Percentiles rank a stretch among this genome's conserved stretches.
These are phyloP conservation scores for Mycena alexandri DNA, from an alignment of 768 basidiomycete species.

Conservation along the genomic window DNA sequence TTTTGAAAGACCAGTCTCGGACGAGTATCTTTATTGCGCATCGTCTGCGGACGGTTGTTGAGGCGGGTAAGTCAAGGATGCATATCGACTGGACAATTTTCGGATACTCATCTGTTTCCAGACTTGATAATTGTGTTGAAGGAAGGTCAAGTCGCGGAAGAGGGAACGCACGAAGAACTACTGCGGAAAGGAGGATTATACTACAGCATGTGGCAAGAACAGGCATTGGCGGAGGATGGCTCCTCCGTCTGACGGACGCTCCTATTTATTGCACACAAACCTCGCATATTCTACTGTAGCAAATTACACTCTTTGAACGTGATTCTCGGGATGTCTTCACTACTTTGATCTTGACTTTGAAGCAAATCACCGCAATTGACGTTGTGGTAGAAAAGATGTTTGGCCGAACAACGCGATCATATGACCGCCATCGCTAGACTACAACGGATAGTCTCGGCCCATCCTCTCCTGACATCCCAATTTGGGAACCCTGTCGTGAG, in stretches of 20 bases:
- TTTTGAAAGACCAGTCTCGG: slow-evolving; percentile 79
- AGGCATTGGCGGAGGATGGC: slow-evolving; percentile 62
- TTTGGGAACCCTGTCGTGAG: too few relatives aligned
- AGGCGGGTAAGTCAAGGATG: slow-evolving; percentile 73
- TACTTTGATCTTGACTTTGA: too few relatives aligned
- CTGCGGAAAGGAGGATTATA: slow-evolving; percentile 80
- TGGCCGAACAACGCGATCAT: too few relatives aligned
- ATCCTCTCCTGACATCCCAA: too few relatives aligned
- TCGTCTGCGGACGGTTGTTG: slow-evolving; percentile 88
- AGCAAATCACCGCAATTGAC: too few relatives aligned
- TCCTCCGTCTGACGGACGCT: background rate
- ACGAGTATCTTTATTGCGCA: slow-evolving; percentile 99
- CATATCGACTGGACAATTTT: background rate
- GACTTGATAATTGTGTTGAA: slow-evolving; percentile 95
- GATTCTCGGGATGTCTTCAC: too few relatives aligned
- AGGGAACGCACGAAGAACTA: slow-evolving; percentile 93
- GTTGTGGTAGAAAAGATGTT: too few relatives aligned
- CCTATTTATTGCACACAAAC: slow-evolving; percentile 16
- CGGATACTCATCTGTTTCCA: slow-evolving; percentile 41
- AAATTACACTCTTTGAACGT: background rate
- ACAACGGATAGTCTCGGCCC: too few relatives aligned
- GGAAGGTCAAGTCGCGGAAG: slow-evolving; percentile 91
- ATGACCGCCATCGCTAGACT: too few relatives aligned
- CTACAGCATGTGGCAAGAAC: slow-evolving; percentile 85
- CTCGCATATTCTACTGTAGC: slow-evolving; percentile 15